phyloP scores from a whole-genome alignment of 106 monocot genomes.

The Apostasia ramifera region DNA sequence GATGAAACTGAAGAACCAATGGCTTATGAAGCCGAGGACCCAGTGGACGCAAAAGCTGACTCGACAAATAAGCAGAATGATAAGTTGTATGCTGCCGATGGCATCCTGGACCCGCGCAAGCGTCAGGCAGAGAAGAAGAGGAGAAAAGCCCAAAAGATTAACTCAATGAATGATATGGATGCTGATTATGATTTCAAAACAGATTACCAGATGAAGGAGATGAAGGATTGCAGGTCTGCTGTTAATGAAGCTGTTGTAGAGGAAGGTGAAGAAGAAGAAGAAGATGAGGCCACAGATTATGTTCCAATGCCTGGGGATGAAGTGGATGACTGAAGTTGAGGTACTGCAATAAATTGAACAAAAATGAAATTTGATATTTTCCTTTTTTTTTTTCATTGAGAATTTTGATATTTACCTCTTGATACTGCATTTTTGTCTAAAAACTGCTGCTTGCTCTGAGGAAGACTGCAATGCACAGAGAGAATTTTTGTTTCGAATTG shows the following conservation, averaged over 20 bases:
- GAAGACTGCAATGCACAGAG: too few relatives aligned
- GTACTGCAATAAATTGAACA: neutral
- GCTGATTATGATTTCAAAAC: conserved; percentile 93
- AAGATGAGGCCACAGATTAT: conserved; percentile 11
- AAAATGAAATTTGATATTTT: too few relatives aligned
- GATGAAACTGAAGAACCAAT: conserved; percentile 30
- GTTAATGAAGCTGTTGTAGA: neutral
- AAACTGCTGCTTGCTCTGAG: too few relatives aligned
- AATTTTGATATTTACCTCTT: too few relatives aligned
- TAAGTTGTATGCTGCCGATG: conserved; percentile 73
- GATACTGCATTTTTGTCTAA: too few relatives aligned
- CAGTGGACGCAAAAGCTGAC: conserved; percentile 17
- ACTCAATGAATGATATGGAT: conserved; percentile 44
- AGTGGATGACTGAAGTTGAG: conserved; percentile 17
- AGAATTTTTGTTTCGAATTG: too few relatives aligned
- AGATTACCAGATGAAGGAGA: conserved; percentile 40
- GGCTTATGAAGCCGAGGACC: conserved; percentile 23
- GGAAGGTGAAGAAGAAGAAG: conserved; percentile 13
- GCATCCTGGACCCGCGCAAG: conserved; percentile 76
- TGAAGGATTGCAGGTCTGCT: conserved; percentile 14
- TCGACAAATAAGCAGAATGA: conserved; percentile 41
- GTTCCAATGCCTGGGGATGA: conserved; percentile 65
- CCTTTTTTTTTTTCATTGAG: too few relatives aligned
- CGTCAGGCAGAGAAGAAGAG: conserved; percentile 63
- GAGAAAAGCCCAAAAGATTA: conserved; percentile 42